Conservation (phyloP, 306 rosid genomes). For the Dalbergia oliveri region DNA sequence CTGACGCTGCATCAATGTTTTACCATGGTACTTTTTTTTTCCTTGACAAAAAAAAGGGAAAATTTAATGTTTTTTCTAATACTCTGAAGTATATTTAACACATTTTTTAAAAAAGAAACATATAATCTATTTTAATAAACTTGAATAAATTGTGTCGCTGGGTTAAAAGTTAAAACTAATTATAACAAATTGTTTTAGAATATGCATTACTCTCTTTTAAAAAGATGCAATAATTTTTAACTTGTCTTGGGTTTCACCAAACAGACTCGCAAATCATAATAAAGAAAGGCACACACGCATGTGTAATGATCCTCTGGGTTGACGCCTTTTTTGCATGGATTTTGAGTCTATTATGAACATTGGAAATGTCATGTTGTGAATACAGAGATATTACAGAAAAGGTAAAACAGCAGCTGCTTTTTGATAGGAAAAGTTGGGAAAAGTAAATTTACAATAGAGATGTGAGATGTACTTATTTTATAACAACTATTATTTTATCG, state of each 20-base stretch:
- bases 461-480: not conserved
- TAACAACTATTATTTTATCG: too few relatives aligned
- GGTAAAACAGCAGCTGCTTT: constrained; percentile 38
- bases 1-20: constrained; percentile 4
- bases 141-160: too few relatives aligned
- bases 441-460: constrained; percentile 41
- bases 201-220: not conserved
- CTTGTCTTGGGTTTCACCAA: not conserved
- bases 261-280: not conserved
- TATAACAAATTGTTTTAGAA: not conserved
- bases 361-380: constrained; percentile 42
- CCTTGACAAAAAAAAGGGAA: too few relatives aligned
- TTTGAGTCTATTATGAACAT: constrained; percentile 42
- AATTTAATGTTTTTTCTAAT: too few relatives aligned
- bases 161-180: too few relatives aligned
- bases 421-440: constrained; percentile 37
- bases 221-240: not conserved
- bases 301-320: constrained; percentile 17
- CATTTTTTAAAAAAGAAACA: too few relatives aligned
- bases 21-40: too few relatives aligned
- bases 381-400: constrained; percentile 32
- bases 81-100: too few relatives aligned
- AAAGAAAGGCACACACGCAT: constrained; percentile 9
- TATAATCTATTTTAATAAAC: too few relatives aligned
- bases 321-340: constrained; percentile 27